Conservation (phyloP, 345 rosid genomes). For the Gossypioides kirkii region DNA sequence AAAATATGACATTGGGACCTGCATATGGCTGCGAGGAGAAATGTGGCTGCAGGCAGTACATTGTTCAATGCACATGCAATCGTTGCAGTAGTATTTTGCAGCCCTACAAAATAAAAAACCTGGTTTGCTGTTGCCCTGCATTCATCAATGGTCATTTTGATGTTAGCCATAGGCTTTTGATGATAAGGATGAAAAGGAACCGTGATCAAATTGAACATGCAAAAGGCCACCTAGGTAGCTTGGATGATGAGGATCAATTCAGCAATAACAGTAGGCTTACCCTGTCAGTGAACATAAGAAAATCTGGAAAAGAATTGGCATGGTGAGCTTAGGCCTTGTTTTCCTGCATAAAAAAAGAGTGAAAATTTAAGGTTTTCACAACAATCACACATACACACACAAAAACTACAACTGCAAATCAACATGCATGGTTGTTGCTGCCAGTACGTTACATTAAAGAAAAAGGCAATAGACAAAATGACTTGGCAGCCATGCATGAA, state of each 20-base stretch:
- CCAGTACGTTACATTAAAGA: neutral
- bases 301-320: slow-evolving; percentile 42
- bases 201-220: neutral
- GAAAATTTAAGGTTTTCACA: neutral
- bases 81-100: slow-evolving; percentile 66
- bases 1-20: slow-evolving; percentile 31
- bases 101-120: slow-evolving; percentile 74
- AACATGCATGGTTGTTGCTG: slow-evolving; percentile 2
- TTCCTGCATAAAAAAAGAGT: slow-evolving; percentile 40
- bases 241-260: neutral
- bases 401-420: neutral
- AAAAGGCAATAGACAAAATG: slow-evolving; percentile 2
- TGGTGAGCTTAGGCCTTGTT: slow-evolving; percentile 67
- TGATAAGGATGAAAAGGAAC: neutral
- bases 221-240: neutral
- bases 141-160: neutral
- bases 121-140: slow-evolving; percentile 73
- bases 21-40: slow-evolving; percentile 68
- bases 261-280: slow-evolving; percentile 27
- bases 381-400: neutral
- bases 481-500: slow-evolving; percentile 30
- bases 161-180: neutral
- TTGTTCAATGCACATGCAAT: slow-evolving; percentile 81
- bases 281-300: slow-evolving; percentile 88
- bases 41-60: slow-evolving; percentile 74